Base-by-base conservation (phyloP, 225 moss, liverwort and hornwort species). In the Physcomitrium patens region DNA sequence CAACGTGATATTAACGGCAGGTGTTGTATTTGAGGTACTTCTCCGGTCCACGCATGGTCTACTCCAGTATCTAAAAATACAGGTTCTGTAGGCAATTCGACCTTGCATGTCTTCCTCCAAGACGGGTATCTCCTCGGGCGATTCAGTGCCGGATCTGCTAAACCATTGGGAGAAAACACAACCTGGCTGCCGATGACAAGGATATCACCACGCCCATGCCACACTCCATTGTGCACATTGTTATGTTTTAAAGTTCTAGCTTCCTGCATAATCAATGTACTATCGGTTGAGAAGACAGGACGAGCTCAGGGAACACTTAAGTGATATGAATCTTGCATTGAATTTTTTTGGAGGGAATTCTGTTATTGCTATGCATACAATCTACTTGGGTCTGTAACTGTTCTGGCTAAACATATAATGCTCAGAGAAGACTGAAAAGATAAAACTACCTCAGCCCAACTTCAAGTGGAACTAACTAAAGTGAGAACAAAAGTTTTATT, bases 211-310 rank as follows among this genome's bases (percentile, higher is more conserved):
- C 82, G 88, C 26, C 88, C 88, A 78, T 88, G 88, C 88, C 88
- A 88, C 67, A 88, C 88, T 73, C 85, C 88, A 42, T 86, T 88
- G 52, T 88, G 88, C 83, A 88, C 88, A 54, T 88, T 88, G 26
- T 86, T 86, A 69, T 80, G 77, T 72, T 83, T 80, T 70, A 88
- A 75, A 45, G 88, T 88, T 66, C 88, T 85, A 46, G 88, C 88
- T 77, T 88, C 88, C 87, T 88, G 82, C 68, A 72, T 60, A 52
- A 23, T 7, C 42, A 53, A 72, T 62, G 14, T 15, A 48, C 16
- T 42, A 23, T 73, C 26, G 19, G 48, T 17, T 43, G 47, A 49
- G 44, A 31, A 61, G 31, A n/a, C 27, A 47, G 31, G 31, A 37
- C 2, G 17, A 54, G 54, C 26, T 71, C 41, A 20, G 10, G 13